Conservation (phyloP, 345 rosid species). For the Turritis glabra region DNA sequence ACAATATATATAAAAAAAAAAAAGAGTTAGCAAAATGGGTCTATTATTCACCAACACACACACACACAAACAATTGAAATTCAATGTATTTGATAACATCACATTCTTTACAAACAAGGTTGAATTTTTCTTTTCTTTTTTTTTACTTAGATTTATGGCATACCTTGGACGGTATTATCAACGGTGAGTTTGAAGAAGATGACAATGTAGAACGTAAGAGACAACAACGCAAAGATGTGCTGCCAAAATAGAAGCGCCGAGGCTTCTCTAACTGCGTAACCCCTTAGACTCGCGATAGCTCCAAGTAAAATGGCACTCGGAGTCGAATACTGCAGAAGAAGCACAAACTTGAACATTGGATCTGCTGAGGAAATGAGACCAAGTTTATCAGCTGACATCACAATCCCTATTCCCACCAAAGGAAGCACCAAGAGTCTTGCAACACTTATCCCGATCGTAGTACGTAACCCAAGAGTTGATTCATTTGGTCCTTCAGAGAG, state of each 20-base stretch:
- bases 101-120: constrained; percentile 16
- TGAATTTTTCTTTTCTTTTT: not conserved
- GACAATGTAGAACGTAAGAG: constrained; percentile 70
- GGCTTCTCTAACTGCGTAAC: constrained; percentile 83
- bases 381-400: constrained; percentile 56
- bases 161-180: constrained; percentile 25
- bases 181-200: constrained; percentile 65
- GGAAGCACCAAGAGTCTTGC: constrained; percentile 93
- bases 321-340: constrained; percentile 82
- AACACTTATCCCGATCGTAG: constrained; percentile 66
- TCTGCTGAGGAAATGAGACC: constrained; percentile 57
- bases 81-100: not conserved
- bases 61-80: not conserved
- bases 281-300: constrained; percentile 89
- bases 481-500: constrained; percentile 91
- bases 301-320: constrained; percentile 94
- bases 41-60: constrained; percentile 21
- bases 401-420: constrained; percentile 70
- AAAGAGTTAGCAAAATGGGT: not conserved
- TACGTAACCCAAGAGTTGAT: constrained; percentile 73
- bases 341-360: constrained; percentile 77
- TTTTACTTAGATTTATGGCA: not conserved
- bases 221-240: constrained; percentile 70
- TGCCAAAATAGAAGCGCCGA: constrained; percentile 97
- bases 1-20: not conserved